Base-by-base conservation (phyloP, 2,329 filamentous ascomycete species). In the Pseudogymnoascus sp. region DNA sequence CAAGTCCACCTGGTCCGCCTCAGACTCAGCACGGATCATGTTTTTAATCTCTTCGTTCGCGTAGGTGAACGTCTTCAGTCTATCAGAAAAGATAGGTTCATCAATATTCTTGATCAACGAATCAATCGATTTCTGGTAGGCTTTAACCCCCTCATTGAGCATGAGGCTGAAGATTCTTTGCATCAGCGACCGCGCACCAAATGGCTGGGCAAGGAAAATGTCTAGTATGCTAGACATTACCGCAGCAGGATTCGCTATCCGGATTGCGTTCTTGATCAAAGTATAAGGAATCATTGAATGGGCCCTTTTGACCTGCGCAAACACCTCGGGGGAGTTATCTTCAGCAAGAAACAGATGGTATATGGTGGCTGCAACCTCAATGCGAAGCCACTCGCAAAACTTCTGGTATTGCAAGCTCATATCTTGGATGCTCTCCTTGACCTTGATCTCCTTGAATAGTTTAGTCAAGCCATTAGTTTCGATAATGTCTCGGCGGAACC, bases 321-420 rank as follows among this genome's bases (percentile, higher is more conserved):
- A 97, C 31, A 99, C 77, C 72, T 99, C 94, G 0, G 94, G 92
- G 0, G 93, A 97, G 74, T 99, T 99, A 76, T 99, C 94, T 74
- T 99, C 94, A 5, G 94, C 94, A 48, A 99, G 82, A 80, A 99
- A 99, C 35, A 99, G 80, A 74, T 99, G 94, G 72, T 99, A 99
- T 63, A 97, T 86, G 21, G 94, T 97, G 41, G 94, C 94, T 25
- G 94, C 94, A 58, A 99, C 88, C 77, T 99, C 94, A 71, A 99
- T 99, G 39, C 94, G 88, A 59, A 97, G 79, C 94, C 94, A 99
- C 74, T 99, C 94, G 15, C 93, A 93, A 72, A 99, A 97, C 74
- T 97, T 99, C 71, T 94, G 90, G 74, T 97, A 97, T 73, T 97
- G 92, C 9, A 95, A 88, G 71, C 91, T 96, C 61, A 99, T 82